Evolutionary conservation across 176 grass and related monocot genomes (phyloP), one percentile per base, ranked within the genome.

Genomic region (Areca catechu): DNA sequence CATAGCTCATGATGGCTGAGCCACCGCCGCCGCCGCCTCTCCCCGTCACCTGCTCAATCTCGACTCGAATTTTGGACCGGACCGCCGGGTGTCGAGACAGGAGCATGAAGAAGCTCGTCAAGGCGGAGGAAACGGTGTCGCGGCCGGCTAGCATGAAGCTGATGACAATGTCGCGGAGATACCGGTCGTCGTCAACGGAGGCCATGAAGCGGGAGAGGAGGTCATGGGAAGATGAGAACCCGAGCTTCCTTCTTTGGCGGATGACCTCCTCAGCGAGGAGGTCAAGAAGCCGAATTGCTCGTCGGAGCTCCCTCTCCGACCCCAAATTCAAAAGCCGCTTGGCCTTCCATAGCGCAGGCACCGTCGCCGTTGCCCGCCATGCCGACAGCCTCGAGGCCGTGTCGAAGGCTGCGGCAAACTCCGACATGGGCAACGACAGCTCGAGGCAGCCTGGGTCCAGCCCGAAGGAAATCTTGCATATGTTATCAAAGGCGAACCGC

Each of bases 131-230:
- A 6, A 88, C 74, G 14, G 89, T 93, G 70, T 93, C 89, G 17
- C 83, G 89, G 7, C 89, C 89, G 20, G 89, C 89, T 0, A 93
- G 83, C 82, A 93, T 73, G 89, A 88, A 93, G 78, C 80, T 93
- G 15, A 93, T 78, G 37, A 93, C 83, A 70, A 93, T 93, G 72
- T 93, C 89, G 5, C 89, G 83, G 23, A 93, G 80, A 57, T 87
- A 93, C 70, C 77, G 79, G 66, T 93, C 89, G 25, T 93, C 80
- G 74, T 73, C 57, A 60, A 87, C 76, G 28, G 67, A 86, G 0
- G 66, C 75, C 79, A 86, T 80, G 79, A 89, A 89, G 50, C 79
- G 86, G 52, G 86, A 89, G 16, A 95, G 20, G 65, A 95, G 86
- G 69, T 95, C 91, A 22, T 90, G 51, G 53, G 77, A 76, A 0